Base-by-base conservation (phyloP, 2,329 filamentous ascomycete genomes). In the Sporothrix euskadiensis region DNA sequence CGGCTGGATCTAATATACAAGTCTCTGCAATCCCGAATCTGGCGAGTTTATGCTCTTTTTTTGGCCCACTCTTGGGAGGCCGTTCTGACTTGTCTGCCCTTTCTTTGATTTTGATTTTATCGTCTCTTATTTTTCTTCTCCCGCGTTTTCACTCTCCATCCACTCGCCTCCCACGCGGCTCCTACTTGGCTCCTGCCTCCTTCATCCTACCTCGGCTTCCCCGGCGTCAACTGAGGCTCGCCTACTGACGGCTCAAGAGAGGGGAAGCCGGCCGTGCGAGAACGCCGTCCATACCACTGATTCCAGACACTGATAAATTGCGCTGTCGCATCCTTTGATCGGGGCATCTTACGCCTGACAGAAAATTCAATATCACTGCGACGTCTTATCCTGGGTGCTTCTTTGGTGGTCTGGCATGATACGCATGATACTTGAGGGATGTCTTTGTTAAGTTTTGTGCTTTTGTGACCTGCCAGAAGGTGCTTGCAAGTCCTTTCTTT, bases 1-100 rank as follows among this genome's bases (percentile, higher is more conserved):
- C 71, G 73, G 69, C 73, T 73, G 71, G 61, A 10, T 22, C 72
- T 72, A 75, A 74, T 74, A 63, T 75, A 73, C 69, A 22, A 65
- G 69, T 66, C 73, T 73, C 71, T 74, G 73, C 73, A 66, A 56
- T 73, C 47, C 59, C 71, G 74, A 73, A 44, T 26, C 49, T 44
- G 56, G 52, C 32, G 39, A 32, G 26, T 2, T 8, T 19, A 4
- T 59, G 47, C 57, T 61, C 47, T 49, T 44, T 72, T 63, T 57
- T 52, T 65, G 41, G 63, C 26, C 44, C 44, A 52, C 65, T 35
- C 41, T 26, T 19, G 3, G 9, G 39, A 52, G 26, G 49, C 44
- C 10, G 19, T 30, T 52, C 3, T 6, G 39, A 7, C n/a, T 61
- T 61, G 16, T 39, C 2, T 26, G 1, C 26, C 26, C 26, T 26